Conservation (phyloP, 805 yeast species). For the Zygoascus flipseniorum region DNA sequence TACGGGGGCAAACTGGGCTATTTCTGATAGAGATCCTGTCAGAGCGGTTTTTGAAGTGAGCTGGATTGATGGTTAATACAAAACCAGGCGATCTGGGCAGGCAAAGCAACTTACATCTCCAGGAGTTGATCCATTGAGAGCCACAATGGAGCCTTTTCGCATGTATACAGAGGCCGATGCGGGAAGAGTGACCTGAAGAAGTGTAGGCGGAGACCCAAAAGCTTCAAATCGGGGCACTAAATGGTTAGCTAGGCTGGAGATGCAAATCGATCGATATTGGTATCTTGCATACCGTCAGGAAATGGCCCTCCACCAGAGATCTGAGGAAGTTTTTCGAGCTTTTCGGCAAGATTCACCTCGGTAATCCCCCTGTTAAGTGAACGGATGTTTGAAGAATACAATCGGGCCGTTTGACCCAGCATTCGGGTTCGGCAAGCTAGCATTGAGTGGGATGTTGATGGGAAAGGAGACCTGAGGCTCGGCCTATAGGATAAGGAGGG, state of each 20-base stretch:
- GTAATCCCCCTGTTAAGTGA: background rate
- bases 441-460: too few species aligned
- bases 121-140: conserved; percentile 35
- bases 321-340: conserved; percentile 18
- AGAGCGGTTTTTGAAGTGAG: conserved; percentile 22
- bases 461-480: too few species aligned
- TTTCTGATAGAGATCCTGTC: conserved; percentile 14
- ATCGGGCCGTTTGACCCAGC: background rate
- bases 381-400: background rate
- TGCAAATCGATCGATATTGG: too few species aligned
- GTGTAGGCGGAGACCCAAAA: conserved; percentile 34
- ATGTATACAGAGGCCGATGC: conserved; percentile 34
- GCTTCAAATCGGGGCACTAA: conserved; percentile 34
- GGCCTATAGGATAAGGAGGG: too few species aligned
- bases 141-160: conserved; percentile 36
- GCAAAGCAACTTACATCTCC: conserved; percentile 12
- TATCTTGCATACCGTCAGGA: conserved; percentile 21
- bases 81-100: background rate
- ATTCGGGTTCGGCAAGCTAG: too few species aligned
- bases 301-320: conserved; percentile 38
- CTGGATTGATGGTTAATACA: conserved; percentile 5
- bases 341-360: background rate
- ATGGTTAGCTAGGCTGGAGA: background rate
- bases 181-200: conserved; percentile 37
- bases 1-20: conserved; percentile 25